A percentile compares a stretch with the other conserved stretches of the same genome.
Evolutionary conservation across 1,139 yeast genomes (phyloP).

Genomic region (Yamadazyma oceani): DNA sequence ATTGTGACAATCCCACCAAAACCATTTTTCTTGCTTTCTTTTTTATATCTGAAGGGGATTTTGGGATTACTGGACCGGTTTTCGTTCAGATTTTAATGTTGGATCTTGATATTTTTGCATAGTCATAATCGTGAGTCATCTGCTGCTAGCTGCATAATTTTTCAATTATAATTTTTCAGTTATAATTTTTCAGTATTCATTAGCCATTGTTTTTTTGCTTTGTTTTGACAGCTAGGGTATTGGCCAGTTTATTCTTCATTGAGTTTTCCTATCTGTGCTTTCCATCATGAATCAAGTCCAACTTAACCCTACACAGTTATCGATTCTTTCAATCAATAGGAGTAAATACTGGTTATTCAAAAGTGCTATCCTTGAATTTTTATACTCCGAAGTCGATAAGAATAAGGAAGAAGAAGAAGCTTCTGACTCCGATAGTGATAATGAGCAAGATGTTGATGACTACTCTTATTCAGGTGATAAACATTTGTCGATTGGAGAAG

Average conservation of each 20-base stretch:
- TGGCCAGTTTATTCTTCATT: too few relatives aligned
- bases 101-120: too few relatives aligned
- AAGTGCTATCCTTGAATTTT: slow-evolving; percentile 43
- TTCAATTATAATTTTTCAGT: background rate
- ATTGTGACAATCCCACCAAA: too few relatives aligned
- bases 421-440: slow-evolving; percentile 20
- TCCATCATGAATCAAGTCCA: slow-evolving; percentile 36
- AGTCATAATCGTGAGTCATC: too few relatives aligned
- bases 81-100: too few relatives aligned
- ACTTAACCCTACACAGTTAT: slow-evolving; percentile 42
- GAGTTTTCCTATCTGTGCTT: too few relatives aligned
- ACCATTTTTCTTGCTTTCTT: too few relatives aligned
- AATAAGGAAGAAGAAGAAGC: slow-evolving; percentile 14
- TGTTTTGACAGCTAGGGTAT: too few relatives aligned
- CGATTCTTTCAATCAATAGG: slow-evolving; percentile 50
- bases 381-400: slow-evolving; percentile 25
- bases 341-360: slow-evolving; percentile 51
- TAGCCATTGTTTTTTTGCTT: too few relatives aligned
- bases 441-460: slow-evolving; percentile 18
- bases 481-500: background rate
- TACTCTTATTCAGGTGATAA: too few relatives aligned
- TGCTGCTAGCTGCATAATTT: background rate
- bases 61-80: too few relatives aligned
- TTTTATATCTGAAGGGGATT: too few relatives aligned
- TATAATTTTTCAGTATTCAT: background rate